Conservation (phyloP, 2,329 filamentous ascomycete species). For the Fusarium udum region DNA sequence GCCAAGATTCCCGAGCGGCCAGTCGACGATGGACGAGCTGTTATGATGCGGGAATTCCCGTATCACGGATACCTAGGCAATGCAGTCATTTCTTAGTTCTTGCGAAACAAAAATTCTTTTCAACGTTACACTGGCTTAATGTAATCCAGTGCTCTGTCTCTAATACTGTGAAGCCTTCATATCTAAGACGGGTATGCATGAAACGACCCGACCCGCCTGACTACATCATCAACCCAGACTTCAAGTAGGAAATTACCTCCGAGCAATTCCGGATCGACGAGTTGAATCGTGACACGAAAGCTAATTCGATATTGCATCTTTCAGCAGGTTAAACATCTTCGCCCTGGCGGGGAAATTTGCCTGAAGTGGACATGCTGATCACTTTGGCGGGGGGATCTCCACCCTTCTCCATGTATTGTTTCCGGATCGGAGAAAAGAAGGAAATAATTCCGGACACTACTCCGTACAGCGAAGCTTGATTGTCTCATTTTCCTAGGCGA, state of each 20-base stretch:
- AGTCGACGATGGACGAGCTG: background rate
- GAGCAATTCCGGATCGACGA: background rate
- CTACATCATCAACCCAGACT: accelerated
- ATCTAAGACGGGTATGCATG: background rate
- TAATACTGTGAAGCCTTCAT: accelerated
- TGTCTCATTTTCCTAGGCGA: background rate
- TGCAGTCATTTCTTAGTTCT: background rate
- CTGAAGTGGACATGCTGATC: background rate
- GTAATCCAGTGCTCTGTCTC: accelerated
- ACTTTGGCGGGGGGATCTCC: background rate
- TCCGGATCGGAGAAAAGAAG: background rate
- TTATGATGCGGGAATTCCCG: background rate
- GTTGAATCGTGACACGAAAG: accelerated
- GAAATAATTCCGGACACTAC: accelerated
- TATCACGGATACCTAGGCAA: background rate
- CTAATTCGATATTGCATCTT: no score
- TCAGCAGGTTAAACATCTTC: background rate
- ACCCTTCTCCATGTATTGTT: accelerated
- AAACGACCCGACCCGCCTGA: background rate
- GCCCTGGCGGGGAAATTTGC: accelerated
- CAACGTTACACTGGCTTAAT: accelerated
- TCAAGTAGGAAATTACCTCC: accelerated
- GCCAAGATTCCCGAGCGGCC: background rate
- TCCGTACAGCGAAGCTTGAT: no score
- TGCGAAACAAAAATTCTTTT: background rate